Evolutionary conservation across 1,139 yeast species (phyloP).

Genomic region (Magnusiomyces tetraspermus): DNA sequence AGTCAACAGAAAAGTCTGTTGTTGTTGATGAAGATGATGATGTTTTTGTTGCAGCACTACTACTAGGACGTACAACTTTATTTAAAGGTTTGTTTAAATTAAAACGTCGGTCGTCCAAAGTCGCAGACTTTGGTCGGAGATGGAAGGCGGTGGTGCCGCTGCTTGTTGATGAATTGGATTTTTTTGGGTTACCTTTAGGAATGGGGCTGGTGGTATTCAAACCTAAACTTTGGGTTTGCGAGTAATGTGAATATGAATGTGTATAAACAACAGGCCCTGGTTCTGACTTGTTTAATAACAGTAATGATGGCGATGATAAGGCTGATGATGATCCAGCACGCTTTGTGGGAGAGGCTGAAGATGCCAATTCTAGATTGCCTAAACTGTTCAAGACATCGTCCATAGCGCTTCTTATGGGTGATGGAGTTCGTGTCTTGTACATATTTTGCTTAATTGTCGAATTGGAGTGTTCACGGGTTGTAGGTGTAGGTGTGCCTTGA

Average conservation of each 20-base stretch:
- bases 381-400: constrained; percentile 30
- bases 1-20: neutral
- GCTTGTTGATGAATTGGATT: neutral
- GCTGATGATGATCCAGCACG: neutral
- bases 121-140: neutral
- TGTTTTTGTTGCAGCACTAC: too few species aligned
- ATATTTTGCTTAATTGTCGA: neutral
- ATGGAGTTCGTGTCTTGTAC: constrained; percentile 40
- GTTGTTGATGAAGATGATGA: neutral
- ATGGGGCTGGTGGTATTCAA: neutral
- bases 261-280: neutral
- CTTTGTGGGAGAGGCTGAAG: constrained; percentile 5
- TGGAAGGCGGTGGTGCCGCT: too few species aligned
- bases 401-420: constrained; percentile 37
- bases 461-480: neutral
- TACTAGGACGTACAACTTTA: too few species aligned
- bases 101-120: neutral
- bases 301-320: too few species aligned
- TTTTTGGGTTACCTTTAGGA: neutral
- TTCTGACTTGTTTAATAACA: too few species aligned
- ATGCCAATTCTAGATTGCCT: constrained; percentile 21
- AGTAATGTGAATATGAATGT: neutral
- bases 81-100: neutral
- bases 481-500: neutral
- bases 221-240: neutral